phyloP scores from a whole-genome alignment of 768 basidiomycete genomes.

The Phylloporus arenicola region DNA sequence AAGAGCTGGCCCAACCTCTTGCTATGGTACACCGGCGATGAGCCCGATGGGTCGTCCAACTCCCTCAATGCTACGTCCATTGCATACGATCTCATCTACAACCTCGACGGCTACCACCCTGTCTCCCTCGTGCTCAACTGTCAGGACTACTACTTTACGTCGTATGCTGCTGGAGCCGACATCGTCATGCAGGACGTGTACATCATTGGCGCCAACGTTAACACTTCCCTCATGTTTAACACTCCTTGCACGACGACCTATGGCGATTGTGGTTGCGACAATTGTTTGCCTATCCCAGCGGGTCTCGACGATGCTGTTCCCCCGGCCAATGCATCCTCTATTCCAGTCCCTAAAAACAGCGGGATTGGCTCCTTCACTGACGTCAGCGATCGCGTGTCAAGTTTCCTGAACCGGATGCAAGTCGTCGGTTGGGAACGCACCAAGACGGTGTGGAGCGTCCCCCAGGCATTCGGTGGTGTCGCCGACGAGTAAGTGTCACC shows the following conservation, averaged over 20 bases:
- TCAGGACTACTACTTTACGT: conserved; percentile 57
- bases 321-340: conserved; percentile 16
- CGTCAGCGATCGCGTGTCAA: conserved; percentile 61
- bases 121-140: conserved; percentile 61
- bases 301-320: conserved; percentile 35
- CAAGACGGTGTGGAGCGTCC: conserved; percentile 71
- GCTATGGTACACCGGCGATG: conserved; percentile 68
- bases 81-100: conserved; percentile 54
- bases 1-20: conserved; percentile 64
- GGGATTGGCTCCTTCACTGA: conserved; percentile 47
- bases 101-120: conserved; percentile 62
- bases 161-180: conserved; percentile 59
- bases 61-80: conserved; percentile 49
- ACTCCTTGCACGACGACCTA: conserved; percentile 59
- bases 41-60: conserved; percentile 65
- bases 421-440: conserved; percentile 61
- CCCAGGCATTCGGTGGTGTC: conserved; percentile 64
- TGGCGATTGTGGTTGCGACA: conserved; percentile 71
- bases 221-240: conserved; percentile 52
- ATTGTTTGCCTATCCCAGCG: conserved; percentile 41
- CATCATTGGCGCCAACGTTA: conserved; percentile 51
- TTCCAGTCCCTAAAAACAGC: conserved; percentile 17
- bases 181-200: conserved; percentile 62
- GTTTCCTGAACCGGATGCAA: conserved; percentile 52
- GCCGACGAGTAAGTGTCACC: conserved; percentile 27